Base-by-base conservation (phyloP, 176 grass and related monocot genomes). In the Pontederia paniculata region DNA sequence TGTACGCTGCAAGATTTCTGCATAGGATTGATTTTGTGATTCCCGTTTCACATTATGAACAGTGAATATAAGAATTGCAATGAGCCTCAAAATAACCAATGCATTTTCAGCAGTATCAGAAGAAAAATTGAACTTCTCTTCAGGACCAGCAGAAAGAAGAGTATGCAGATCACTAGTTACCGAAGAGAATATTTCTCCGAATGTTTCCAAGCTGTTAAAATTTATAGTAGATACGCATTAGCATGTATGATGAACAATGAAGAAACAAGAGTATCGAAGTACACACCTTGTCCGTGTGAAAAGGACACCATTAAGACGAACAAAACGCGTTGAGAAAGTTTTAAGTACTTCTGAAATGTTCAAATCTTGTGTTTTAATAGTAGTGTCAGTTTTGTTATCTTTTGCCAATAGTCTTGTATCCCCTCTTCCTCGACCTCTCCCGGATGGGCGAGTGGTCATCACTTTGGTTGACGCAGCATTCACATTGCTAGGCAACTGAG, bases 1-100 rank as follows among this genome's bases (percentile, higher is more conserved):
- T 16, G 75, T 86, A 49, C 63, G 62, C 67, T 96, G 90, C 45
- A 89, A 81, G 54, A 86, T 80, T 73, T 82, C 85, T 63, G 76
- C 82, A 80, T 86, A 86, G 1, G 90, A 96, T 52, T 86, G 81
- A 23, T 65, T 79, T 73, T 86, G 85, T 0, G 79, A 50, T 17
- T 86, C 85, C 55, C 78, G 85, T 45, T 86, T 89, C 51, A 85
- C 84, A 73, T 89, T 86, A 50, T 96, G 90, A 45, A 96, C 78
- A n/a, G 90, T 89, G 82, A 89, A 89, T 77, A 96, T 89, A 45
- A 96, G 79, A 67, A 89, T 96, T 5, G 77, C 70, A 60, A 78
- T 58, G 48, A 83, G 71, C 53, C 82, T 81, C 61, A 96, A 53
- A 58, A 72, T 50, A 46, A 70, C 28, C 65, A 86, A 65, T 69